Percentiles rank a stretch among this genome's conserved stretches.
Conservation (phyloP, 164 flowering plant species). For the Stephania japonica region DNA sequence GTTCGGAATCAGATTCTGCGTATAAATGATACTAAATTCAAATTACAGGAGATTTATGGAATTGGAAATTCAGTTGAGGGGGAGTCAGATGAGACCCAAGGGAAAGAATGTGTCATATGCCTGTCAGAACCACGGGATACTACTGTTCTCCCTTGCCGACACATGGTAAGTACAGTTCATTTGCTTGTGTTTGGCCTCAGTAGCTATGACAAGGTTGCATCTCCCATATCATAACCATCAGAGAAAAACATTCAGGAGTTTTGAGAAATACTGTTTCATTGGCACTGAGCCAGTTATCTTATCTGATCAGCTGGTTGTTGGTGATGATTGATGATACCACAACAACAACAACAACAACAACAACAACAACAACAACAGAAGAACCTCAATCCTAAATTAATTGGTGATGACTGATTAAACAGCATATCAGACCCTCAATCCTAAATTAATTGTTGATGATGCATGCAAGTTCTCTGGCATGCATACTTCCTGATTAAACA, state of each 20-base stretch:
- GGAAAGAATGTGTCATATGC: constrained; percentile 2
- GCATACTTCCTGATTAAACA: no score
- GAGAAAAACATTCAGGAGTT: neutral
- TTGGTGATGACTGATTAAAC: no score
- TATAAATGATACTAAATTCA: neutral
- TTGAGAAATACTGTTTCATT: neutral
- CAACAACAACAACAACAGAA: no score
- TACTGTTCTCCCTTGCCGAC: constrained; percentile 3
- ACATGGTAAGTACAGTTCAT: neutral
- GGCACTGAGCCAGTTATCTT: neutral
- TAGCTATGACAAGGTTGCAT: neutral
- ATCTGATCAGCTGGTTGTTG: neutral
- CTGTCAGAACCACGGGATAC: constrained; percentile 1
- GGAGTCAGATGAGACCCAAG: neutral
- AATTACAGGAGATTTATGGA: neutral
- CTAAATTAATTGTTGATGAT: no score
- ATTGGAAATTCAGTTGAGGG: neutral
- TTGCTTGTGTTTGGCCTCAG: neutral
- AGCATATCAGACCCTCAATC: no score
- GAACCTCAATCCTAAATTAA: no score
- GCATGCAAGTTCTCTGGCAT: no score
- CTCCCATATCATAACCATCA: neutral
- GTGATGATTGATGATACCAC: neutral
- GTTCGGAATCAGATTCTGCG: neutral
- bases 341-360: no score